phyloP scores from a whole-genome alignment of 768 basidiomycete species.

The Tylopilus sp. region DNA sequence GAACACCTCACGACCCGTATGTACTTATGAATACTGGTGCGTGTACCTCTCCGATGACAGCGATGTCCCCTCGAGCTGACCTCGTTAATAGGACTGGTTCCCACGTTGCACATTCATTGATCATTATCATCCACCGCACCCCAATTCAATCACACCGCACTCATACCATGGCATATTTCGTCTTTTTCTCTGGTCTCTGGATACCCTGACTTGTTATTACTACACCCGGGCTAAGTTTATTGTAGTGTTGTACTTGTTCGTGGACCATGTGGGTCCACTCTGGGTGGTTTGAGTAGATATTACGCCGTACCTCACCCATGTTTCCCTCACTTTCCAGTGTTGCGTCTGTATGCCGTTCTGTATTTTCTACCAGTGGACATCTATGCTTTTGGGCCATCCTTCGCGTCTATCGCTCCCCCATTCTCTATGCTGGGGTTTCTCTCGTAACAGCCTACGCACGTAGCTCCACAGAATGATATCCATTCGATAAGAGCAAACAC shows the following conservation, averaged over 20 bases:
- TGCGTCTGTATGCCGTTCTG: background rate
- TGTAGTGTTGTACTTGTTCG: background rate
- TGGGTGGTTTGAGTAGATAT: background rate
- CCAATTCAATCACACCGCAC: slow-evolving; percentile 8
- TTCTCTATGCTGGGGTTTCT: background rate
- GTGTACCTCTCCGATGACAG: background rate
- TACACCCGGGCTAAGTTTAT: slow-evolving; percentile 6
- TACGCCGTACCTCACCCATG: background rate
- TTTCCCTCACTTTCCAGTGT: background rate
- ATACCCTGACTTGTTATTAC: slow-evolving; percentile 12
- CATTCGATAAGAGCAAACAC: background rate
- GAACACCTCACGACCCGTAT: slow-evolving; percentile 3
- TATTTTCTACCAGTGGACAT: slow-evolving; percentile 1
- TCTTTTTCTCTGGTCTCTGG: background rate
- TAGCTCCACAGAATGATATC: background rate
- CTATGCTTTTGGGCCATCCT: slow-evolving; percentile 1
- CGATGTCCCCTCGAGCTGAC: background rate
- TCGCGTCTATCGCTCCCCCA: background rate
- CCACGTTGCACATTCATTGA: slow-evolving; percentile 21
- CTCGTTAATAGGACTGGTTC: slow-evolving; percentile 21
- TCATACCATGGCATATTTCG: slow-evolving; percentile 15
- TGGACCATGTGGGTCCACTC: background rate
- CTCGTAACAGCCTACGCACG: background rate
- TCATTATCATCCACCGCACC: slow-evolving; percentile 2
- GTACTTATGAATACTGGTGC: slow-evolving; percentile 17